Percentiles rank a stretch among this genome's conserved stretches.
Evolutionary conservation across 306 rosid genomes (phyloP).

Genomic region (Senna siamea): DNA sequence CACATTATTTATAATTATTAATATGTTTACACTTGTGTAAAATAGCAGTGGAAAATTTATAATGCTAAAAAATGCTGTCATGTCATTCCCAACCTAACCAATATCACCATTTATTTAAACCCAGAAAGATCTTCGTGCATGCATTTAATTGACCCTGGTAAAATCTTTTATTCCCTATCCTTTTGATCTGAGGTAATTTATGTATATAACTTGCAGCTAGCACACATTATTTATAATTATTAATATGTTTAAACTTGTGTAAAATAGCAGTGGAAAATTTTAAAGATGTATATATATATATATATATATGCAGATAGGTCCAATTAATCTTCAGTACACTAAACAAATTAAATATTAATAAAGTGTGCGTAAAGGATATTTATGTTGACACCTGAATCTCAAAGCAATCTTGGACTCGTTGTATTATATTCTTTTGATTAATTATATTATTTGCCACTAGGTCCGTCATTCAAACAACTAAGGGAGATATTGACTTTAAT

Average conservation of each 20-base stretch:
- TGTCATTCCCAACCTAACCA: background rate
- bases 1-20: background rate
- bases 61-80: conserved; percentile 30
- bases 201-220: background rate
- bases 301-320: too few species aligned
- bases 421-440: background rate
- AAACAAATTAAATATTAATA: background rate
- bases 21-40: background rate
- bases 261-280: too few species aligned
- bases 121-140: background rate
- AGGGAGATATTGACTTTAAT: too few species aligned
- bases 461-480: background rate
- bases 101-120: background rate
- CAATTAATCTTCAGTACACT: background rate
- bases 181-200: background rate
- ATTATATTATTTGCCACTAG: conserved; percentile 2
- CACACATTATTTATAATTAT: background rate
- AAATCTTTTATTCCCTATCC: background rate
- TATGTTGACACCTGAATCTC: background rate
- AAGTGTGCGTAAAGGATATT: background rate
- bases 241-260: background rate
- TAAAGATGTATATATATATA: too few species aligned
- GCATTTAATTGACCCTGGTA: background rate
- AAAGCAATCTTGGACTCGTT: background rate
- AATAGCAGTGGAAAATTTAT: too few species aligned